These are phyloP conservation scores for Teunomyces pallodes DNA, from an alignment of 805 yeast species.

Conservation along the genomic window DNA sequence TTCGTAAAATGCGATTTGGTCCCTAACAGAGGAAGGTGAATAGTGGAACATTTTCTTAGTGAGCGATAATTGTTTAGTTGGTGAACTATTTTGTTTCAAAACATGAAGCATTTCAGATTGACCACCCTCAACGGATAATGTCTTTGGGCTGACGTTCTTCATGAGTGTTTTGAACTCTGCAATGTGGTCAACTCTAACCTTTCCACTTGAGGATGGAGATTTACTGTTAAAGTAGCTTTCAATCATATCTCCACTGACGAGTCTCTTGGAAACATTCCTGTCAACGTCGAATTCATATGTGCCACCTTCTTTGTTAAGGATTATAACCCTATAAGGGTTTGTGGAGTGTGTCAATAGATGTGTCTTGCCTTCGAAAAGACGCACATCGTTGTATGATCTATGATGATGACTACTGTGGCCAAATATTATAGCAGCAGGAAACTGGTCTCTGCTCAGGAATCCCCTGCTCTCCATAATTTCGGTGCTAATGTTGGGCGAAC, in stretches of 20 bases:
- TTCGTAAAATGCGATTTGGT: slow-evolving; percentile 24
- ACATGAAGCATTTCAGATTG: not conserved
- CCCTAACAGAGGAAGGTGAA: slow-evolving; percentile 11
- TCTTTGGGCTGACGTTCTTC: slow-evolving; percentile 6
- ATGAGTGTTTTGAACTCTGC: slow-evolving; percentile 16
- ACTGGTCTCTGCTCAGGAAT: slow-evolving; percentile 19
- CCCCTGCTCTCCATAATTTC: slow-evolving; percentile 22
- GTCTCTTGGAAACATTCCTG: slow-evolving; percentile 9
- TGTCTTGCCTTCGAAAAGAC: slow-evolving; percentile 19
- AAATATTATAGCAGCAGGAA: slow-evolving; percentile 27
- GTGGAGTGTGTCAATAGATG: slow-evolving; percentile 26
- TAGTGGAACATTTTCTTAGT: not conserved
- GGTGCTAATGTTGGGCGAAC: slow-evolving; percentile 14
- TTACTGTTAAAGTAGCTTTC: slow-evolving; percentile 15
- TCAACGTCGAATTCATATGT: slow-evolving; percentile 25
- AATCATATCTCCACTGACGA: slow-evolving; percentile 23
- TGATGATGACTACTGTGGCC: slow-evolving; percentile 23
- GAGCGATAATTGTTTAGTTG: not conserved
- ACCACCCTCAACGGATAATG: not conserved
- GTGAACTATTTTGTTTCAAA: not conserved
- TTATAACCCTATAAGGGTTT: slow-evolving; percentile 21
- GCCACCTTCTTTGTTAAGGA: slow-evolving; percentile 32
- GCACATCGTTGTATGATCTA: slow-evolving; percentile 19
- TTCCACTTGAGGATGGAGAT: slow-evolving; percentile 7
- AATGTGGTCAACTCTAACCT: slow-evolving; percentile 24